These are phyloP conservation scores for Saccharum spontaneum DNA, from an alignment of 176 grass and related monocot genomes.

Conservation along the genomic window DNA sequence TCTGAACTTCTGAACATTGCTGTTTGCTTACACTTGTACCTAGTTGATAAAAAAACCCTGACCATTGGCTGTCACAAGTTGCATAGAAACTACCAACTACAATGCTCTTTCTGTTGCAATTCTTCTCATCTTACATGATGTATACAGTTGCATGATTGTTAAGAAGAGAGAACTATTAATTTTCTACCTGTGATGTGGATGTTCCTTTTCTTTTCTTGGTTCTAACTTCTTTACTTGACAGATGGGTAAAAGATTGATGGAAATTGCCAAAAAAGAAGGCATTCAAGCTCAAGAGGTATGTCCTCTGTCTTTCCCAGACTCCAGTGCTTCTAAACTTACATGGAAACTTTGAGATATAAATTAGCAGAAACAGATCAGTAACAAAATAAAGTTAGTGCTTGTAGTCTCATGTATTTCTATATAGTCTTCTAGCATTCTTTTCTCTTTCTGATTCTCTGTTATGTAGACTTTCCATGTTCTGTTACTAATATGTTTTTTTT, in stretches of 20 bases:
- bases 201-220: neutral
- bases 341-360: neutral
- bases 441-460: neutral
- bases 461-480: slow-evolving; percentile 6
- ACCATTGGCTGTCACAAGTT: neutral
- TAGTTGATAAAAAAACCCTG: neutral
- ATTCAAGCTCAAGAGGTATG: slow-evolving; percentile 96
- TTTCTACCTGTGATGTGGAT: slow-evolving; percentile 15
- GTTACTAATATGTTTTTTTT: slow-evolving; percentile 30
- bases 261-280: slow-evolving; percentile 86
- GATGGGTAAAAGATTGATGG: slow-evolving; percentile 99
- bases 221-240: slow-evolving; percentile 52
- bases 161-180: neutral
- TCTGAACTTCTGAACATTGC: neutral
- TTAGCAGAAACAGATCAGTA: neutral
- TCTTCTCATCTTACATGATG: slow-evolving; percentile 15
- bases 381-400: neutral
- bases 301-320: slow-evolving; percentile 14
- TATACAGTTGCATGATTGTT: neutral
- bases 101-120: slow-evolving; percentile 9
- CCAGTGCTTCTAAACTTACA: slow-evolving; percentile 13
- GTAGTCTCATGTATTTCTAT: neutral
- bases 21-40: neutral
- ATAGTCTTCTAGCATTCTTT: neutral
- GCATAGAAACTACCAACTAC: neutral